Evolutionary conservation across 352 stramenopile species (phyloP).

Genomic region (Pythium rishiriense): DNA sequence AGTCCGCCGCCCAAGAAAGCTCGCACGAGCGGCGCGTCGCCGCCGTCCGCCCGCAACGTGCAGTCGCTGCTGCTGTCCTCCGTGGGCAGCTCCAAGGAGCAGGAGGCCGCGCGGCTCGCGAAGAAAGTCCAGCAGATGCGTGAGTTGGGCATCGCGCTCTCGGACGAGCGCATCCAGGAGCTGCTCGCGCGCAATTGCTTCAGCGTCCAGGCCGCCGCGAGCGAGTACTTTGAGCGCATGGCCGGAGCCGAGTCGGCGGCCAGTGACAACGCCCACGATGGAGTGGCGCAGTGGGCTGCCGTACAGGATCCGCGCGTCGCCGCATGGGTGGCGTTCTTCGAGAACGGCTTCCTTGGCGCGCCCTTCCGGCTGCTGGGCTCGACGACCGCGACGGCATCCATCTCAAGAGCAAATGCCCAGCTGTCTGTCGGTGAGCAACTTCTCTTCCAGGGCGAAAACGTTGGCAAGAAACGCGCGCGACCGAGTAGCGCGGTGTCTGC

Average conservation of each 20-base stretch:
- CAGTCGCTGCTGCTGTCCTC: slow-evolving; percentile 50
- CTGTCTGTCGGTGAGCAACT: slow-evolving; percentile 48
- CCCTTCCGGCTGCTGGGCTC: slow-evolving; percentile 51
- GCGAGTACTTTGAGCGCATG: slow-evolving; percentile 72
- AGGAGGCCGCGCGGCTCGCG: slow-evolving; percentile 54
- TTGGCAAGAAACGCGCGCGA: slow-evolving; percentile 62
- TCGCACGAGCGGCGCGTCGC: not conserved
- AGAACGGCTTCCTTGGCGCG: slow-evolving; percentile 32
- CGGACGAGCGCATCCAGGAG: slow-evolving; percentile 44
- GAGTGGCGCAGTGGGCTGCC: not conserved
- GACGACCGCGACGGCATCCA: slow-evolving; percentile 39
- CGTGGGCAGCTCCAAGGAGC: slow-evolving; percentile 64
- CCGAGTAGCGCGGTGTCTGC: slow-evolving; percentile 16
- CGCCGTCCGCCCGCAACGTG: slow-evolving; percentile 6
- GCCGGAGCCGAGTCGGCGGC: slow-evolving; percentile 5
- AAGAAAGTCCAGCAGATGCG: slow-evolving; percentile 78
- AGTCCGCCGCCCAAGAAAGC: slow-evolving; percentile 21
- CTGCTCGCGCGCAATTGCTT: slow-evolving; percentile 77
- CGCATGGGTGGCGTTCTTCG: slow-evolving; percentile 28
- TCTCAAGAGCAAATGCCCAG: slow-evolving; percentile 46
- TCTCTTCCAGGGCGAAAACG: slow-evolving; percentile 67
- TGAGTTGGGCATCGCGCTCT: slow-evolving; percentile 74
- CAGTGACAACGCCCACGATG: not conserved
- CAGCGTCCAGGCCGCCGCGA: slow-evolving; percentile 65
- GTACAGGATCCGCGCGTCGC: slow-evolving; percentile 24